phyloP scores from a whole-genome alignment of 208 protist genomes.

The Leishmania mexicana region DNA sequence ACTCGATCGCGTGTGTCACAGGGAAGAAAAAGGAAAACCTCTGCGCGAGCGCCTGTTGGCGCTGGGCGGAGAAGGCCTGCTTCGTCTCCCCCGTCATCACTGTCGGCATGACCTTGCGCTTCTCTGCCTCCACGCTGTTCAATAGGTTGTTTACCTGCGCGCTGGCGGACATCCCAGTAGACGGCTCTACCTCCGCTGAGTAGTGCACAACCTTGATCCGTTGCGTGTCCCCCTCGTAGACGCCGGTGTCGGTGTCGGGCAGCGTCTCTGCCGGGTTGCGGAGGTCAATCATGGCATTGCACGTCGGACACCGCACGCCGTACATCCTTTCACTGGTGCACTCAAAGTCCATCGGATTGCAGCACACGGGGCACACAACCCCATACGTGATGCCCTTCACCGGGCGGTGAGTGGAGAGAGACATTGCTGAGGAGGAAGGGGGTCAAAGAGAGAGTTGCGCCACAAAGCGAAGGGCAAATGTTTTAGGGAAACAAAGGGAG shows the following conservation, averaged over 20 bases:
- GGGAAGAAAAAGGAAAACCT: conserved; percentile 74
- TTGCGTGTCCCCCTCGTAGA: conserved; percentile 12
- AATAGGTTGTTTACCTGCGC: conserved; percentile 61
- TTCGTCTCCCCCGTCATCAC: conserved; percentile 65
- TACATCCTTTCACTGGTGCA: conserved; percentile 53
- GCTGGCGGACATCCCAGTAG: conserved; percentile 48
- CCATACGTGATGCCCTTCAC: conserved; percentile 62
- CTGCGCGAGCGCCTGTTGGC: conserved; percentile 58
- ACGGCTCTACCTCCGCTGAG: conserved; percentile 64
- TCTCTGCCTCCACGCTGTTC: conserved; percentile 46
- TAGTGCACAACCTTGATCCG: conserved; percentile 28
- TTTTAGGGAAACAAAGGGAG: not conserved
- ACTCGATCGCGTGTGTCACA: conserved; percentile 72
- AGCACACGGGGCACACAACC: conserved; percentile 76
- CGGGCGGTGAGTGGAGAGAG: conserved; percentile 42
- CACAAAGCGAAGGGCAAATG: not conserved
- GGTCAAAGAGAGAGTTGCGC: too few species aligned
- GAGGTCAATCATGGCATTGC: conserved; percentile 70
- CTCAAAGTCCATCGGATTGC: conserved; percentile 57
- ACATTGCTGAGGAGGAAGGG: conserved; percentile 11
- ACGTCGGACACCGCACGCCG: conserved; percentile 63
- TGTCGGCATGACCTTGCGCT: conserved; percentile 58
- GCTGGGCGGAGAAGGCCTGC: conserved; percentile 70
- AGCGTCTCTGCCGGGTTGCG: conserved; percentile 59
- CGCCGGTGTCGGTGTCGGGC: conserved; percentile 38